A percentile compares a stretch with the other conserved stretches of the same genome.
Evolutionary conservation across 2,329 filamentous ascomycete species (phyloP).

Genomic region (Hypoxylon sp.): DNA sequence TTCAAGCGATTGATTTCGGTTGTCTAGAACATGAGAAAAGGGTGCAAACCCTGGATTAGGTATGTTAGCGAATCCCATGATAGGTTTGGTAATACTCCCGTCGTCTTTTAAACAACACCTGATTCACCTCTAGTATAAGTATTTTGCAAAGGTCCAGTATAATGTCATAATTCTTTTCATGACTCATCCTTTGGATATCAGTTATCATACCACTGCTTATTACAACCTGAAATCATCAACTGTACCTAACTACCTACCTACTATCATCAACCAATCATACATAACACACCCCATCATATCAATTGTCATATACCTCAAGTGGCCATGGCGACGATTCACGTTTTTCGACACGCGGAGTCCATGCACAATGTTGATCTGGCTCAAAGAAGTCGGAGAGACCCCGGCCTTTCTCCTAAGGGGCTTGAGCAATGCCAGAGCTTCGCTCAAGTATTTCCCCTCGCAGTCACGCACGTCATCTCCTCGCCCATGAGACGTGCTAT

Average conservation of each 20-base stretch:
- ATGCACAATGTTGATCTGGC: conserved; percentile 1
- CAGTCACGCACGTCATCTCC: background rate
- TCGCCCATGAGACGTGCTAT: conserved; percentile 12
- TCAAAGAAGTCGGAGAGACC: background rate
- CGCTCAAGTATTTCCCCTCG: background rate
- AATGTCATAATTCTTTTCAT: background rate
- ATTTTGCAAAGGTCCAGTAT: background rate
- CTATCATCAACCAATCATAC: background rate
- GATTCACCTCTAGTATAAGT: background rate
- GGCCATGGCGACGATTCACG: conserved; percentile 5
- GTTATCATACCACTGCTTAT: no score
- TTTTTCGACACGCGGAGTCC: conserved; percentile 12
- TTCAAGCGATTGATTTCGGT: background rate
- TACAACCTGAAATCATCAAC: no score
- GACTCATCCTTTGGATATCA: no score
- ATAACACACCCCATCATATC: background rate
- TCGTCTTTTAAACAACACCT: background rate
- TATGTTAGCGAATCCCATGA: no score
- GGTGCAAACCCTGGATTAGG: no score
- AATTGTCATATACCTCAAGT: no score
- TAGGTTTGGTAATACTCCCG: background rate
- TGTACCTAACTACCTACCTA: no score
- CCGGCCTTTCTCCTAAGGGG: background rate
- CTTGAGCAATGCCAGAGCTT: background rate
- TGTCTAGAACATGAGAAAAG: background rate